phyloP scores from a whole-genome alignment of 176 grass and related monocot species.

The Ensete ventricosum region DNA sequence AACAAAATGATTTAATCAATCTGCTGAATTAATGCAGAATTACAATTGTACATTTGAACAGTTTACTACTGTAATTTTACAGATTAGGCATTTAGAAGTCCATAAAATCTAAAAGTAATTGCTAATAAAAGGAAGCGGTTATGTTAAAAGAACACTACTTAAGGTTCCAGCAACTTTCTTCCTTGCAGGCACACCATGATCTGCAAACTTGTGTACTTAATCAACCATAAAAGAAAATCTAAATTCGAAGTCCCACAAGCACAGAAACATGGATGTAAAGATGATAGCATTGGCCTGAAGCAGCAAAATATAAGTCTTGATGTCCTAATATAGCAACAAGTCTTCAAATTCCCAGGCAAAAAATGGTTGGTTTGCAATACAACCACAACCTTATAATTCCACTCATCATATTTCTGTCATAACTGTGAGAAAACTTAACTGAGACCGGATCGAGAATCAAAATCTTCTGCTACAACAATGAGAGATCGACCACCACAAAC shows the following conservation, averaged over 20 bases:
- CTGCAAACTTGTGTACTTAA: background rate
- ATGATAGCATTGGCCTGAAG: background rate
- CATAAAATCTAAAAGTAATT: background rate
- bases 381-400: too few species aligned
- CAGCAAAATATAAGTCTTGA: background rate
- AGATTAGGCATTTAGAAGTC: background rate
- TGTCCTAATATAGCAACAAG: background rate
- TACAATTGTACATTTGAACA: too few species aligned
- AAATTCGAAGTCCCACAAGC: too few species aligned
- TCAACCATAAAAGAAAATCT: background rate
- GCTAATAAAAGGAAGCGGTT: background rate
- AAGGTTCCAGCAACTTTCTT: background rate
- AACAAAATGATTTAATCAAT: too few species aligned
- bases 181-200: background rate
- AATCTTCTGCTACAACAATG: background rate
- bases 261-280: background rate
- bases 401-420: too few species aligned
- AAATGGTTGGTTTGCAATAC: too few species aligned
- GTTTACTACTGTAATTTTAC: too few species aligned
- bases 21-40: too few species aligned
- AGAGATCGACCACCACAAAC: background rate
- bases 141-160: too few species aligned
- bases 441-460: background rate
- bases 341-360: background rate
- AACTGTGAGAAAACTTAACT: background rate